Evolutionary conservation across 345 rosid species (phyloP).

Genomic region (Crucihimalaya himalaica): DNA sequence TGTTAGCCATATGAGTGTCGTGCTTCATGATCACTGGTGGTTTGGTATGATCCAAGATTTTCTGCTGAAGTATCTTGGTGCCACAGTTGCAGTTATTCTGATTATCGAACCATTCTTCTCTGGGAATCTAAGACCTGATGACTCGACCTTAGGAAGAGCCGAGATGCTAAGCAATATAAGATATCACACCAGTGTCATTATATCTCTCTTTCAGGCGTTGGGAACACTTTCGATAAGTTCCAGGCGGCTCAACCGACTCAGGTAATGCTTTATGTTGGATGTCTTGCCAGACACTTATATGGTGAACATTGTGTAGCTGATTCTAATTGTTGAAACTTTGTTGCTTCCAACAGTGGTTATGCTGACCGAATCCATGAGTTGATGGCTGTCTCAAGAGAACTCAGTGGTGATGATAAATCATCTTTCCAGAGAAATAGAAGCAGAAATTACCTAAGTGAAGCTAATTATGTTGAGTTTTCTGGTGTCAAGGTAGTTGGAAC

Average conservation of each 20-base stretch:
- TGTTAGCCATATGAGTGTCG: conserved; percentile 68
- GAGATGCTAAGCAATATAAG: conserved; percentile 98
- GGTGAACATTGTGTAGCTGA: conserved; percentile 1
- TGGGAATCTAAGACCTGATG: conserved; percentile 86
- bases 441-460: conserved; percentile 78
- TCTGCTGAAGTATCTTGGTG: conserved; percentile 92
- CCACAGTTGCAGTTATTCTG: conserved; percentile 90
- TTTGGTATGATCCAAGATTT: conserved; percentile 99
- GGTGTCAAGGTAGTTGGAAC: conserved; percentile 78
- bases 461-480: conserved; percentile 88
- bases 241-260: conserved; percentile 87
- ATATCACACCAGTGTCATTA: conserved; percentile 96
- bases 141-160: conserved; percentile 92
- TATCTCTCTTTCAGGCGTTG: conserved; percentile 83
- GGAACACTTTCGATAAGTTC: conserved; percentile 97
- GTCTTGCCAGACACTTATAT: conserved; percentile 16
- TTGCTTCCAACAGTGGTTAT: conserved; percentile 71
- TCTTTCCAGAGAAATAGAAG: conserved; percentile 69
- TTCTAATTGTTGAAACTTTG: conserved; percentile 21
- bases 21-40: conserved; percentile 99
- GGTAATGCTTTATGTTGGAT: conserved; percentile 53
- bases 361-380: conserved; percentile 97
- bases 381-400: conserved; percentile 82
- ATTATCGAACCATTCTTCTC: conserved; percentile 97
- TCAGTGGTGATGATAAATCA: conserved; percentile 59